Evolutionary conservation across 2,329 filamentous ascomycete genomes (phyloP).

Genomic region (Apiospora rasikravindrae): DNA sequence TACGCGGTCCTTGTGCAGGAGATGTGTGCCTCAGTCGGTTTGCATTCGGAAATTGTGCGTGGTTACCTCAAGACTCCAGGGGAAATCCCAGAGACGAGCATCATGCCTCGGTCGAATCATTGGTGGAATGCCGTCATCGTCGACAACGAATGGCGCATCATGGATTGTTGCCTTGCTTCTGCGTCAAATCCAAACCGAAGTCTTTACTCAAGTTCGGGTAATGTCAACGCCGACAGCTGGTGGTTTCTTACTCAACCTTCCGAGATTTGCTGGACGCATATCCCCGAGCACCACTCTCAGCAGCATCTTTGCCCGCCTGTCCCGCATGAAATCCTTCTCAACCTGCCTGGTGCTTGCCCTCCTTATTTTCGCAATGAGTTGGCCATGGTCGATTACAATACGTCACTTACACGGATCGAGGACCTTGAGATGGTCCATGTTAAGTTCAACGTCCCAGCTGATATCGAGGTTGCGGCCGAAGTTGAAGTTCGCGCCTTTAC

Average conservation of each 20-base stretch:
- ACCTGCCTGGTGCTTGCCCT: slow-evolving; percentile 84
- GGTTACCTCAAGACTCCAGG: slow-evolving; percentile 92
- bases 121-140: slow-evolving; percentile 97
- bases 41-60: slow-evolving; percentile 84
- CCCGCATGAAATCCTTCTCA: slow-evolving; percentile 82
- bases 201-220: slow-evolving; percentile 75
- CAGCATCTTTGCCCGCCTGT: slow-evolving; percentile 93
- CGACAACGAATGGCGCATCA: slow-evolving; percentile 94
- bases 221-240: slow-evolving; percentile 79
- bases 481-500: slow-evolving; percentile 84
- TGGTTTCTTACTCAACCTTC: slow-evolving; percentile 92
- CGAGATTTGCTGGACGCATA: slow-evolving; percentile 94
- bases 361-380: slow-evolving; percentile 84
- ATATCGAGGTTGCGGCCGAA: slow-evolving; percentile 91
- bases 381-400: slow-evolving; percentile 88
- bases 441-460: slow-evolving; percentile 83
- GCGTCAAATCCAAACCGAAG: slow-evolving; percentile 85
- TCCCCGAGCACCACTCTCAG: slow-evolving; percentile 84
- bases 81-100: slow-evolving; percentile 79
- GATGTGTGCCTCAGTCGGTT: slow-evolving; percentile 90
- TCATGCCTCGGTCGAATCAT: slow-evolving; percentile 88
- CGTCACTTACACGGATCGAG: slow-evolving; percentile 82
- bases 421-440: slow-evolving; percentile 93
- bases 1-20: slow-evolving; percentile 87
- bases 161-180: slow-evolving; percentile 91